Percentiles rank a stretch among this genome's conserved stretches.
Evolutionary conservation across 352 stramenopile species (phyloP).

Genomic region (Phytophthora foliorum): DNA sequence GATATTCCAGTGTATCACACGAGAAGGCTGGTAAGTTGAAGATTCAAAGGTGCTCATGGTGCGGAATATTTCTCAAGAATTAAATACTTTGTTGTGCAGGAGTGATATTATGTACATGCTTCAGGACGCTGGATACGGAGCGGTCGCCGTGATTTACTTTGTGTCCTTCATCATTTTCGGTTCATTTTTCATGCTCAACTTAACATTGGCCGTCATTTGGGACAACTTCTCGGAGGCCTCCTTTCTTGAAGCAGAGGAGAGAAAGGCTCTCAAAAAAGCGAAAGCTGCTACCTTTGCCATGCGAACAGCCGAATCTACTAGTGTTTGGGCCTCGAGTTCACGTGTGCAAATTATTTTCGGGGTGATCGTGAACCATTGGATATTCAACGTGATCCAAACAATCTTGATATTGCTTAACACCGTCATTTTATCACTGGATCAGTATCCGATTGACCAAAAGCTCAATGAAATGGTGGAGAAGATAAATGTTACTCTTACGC

Average conservation of each 20-base stretch:
- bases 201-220: constrained; percentile 92
- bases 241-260: constrained; percentile 65
- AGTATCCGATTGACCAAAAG: constrained; percentile 67
- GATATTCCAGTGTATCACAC: constrained; percentile 93
- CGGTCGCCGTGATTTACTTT: constrained; percentile 82
- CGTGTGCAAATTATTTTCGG: constrained; percentile 23
- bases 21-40: constrained; percentile 89
- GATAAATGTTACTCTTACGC: constrained; percentile 68
- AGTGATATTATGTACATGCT: constrained; percentile 77
- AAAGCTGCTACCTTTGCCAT: constrained; percentile 34
- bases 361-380: constrained; percentile 53
- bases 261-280: constrained; percentile 40
- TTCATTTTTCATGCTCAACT: constrained; percentile 93
- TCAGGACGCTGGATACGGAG: constrained; percentile 58
- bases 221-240: constrained; percentile 79
- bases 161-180: constrained; percentile 90
- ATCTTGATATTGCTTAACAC: constrained; percentile 88
- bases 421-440: constrained; percentile 82
- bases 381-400: constrained; percentile 65
- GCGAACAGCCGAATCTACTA: constrained; percentile 4
- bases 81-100: constrained; percentile 25
- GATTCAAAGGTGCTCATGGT: not conserved
- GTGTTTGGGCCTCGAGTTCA: constrained; percentile 15
- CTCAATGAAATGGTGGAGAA: constrained; percentile 55
- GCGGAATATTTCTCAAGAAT: not conserved